phyloP scores from a whole-genome alignment of 768 basidiomycete species.

The Serendipita sp. region DNA sequence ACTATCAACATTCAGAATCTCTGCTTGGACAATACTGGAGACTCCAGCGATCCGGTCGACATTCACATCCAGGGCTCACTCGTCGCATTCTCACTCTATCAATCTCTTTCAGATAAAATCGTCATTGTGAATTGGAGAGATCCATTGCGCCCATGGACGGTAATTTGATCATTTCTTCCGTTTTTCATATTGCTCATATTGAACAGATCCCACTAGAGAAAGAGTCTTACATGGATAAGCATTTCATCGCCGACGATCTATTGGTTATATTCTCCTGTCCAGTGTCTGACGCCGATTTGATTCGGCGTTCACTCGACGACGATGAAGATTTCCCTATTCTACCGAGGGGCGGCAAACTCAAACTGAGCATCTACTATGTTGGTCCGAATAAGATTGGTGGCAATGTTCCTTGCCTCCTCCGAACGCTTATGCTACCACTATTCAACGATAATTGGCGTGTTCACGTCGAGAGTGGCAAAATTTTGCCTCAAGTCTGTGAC shows the following conservation, averaged over 20 bases:
- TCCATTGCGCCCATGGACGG: neutral
- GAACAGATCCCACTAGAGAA: neutral
- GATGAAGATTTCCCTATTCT: neutral
- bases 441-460: neutral
- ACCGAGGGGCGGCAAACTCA: neutral
- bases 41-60: neutral
- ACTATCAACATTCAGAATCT: neutral
- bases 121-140: neutral
- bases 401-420: neutral
- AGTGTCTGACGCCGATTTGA: neutral
- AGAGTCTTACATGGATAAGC: neutral
- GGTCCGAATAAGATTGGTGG: neutral
- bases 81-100: neutral
- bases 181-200: neutral
- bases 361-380: neutral
- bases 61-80: neutral
- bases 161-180: neutral
- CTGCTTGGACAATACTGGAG: neutral
- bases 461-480: neutral
- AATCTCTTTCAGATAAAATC: neutral
- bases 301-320: neutral
- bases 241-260: neutral
- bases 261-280: conserved; percentile 2
- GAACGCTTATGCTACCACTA: neutral
- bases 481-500: neutral